phyloP scores from a whole-genome alignment of 2,329 filamentous ascomycete species.

The Ceratocystis harringtonii region DNA sequence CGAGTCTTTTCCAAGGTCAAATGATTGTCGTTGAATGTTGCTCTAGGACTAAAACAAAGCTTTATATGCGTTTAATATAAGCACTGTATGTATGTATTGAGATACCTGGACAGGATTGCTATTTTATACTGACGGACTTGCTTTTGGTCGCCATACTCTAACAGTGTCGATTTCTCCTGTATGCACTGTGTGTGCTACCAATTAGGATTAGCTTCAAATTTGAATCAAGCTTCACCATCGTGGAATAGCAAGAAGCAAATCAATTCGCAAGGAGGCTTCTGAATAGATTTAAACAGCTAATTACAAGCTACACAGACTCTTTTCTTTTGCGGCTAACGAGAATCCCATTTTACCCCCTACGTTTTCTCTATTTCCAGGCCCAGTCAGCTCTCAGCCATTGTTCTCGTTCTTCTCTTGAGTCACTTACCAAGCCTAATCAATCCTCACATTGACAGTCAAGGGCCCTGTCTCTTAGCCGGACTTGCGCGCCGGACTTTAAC shows the following conservation, averaged over 20 bases:
- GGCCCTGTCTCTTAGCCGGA: neutral
- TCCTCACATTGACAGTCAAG: neutral
- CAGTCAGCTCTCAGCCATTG: neutral
- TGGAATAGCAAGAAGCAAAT: neutral
- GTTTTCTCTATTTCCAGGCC: neutral
- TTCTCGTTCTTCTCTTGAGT: neutral
- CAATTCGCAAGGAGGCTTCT: neutral
- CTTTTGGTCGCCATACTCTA: neutral
- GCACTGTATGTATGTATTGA: neutral
- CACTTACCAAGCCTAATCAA: neutral
- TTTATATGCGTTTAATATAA: neutral
- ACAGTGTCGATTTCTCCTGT: neutral
- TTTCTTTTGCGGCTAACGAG: neutral
- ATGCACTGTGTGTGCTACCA: neutral
- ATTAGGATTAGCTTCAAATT: neutral
- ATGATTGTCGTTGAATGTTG: too few species aligned
- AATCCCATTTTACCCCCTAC: neutral
- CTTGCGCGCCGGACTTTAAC: neutral
- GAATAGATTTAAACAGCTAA: neutral
- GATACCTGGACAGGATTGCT: neutral
- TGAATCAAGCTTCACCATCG: neutral
- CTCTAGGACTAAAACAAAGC: neutral
- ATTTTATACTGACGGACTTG: neutral
- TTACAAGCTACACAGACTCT: neutral
- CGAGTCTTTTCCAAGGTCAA: neutral